A percentile compares a stretch with the other conserved stretches of the same genome.
These are phyloP conservation scores for Trypanosoma avium DNA, from an alignment of 208 protist species.

Conservation along the genomic window DNA sequence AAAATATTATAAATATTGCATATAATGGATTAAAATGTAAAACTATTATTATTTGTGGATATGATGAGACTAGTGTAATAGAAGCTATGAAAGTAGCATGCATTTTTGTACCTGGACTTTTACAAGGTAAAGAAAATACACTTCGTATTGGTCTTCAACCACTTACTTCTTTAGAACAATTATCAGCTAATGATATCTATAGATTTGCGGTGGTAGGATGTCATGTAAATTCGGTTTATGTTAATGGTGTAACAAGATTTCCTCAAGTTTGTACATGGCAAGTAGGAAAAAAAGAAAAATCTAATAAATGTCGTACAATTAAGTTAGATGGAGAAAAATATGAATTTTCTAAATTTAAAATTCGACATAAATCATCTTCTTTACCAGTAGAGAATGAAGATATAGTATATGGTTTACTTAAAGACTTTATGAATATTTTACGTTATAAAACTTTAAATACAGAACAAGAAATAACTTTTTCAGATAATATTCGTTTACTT, in stretches of 20 bases:
- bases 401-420: background rate
- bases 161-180: background rate
- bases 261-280: constrained; percentile 16
- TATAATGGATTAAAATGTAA: constrained; percentile 9
- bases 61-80: constrained; percentile 12
- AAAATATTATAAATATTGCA: constrained; percentile 10
- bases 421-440: background rate
- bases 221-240: constrained; percentile 1
- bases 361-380: background rate
- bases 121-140: background rate
- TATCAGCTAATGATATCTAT: constrained; percentile 3
- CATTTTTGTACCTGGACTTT: constrained; percentile 17
- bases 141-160: constrained; percentile 7
- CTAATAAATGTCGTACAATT: background rate
- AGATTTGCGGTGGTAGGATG: constrained; percentile 22
- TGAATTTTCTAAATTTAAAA: background rate
- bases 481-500: constrained; percentile 1
- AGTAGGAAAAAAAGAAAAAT: background rate
- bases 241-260: background rate
- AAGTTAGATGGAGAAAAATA: constrained; percentile 3
- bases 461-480: background rate
- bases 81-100: constrained; percentile 16
- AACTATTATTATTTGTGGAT: constrained; percentile 20
- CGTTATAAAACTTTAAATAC: background rate
- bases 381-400: background rate